Conservation (phyloP, 2,329 filamentous ascomycete genomes). For the Metarhizium album region DNA sequence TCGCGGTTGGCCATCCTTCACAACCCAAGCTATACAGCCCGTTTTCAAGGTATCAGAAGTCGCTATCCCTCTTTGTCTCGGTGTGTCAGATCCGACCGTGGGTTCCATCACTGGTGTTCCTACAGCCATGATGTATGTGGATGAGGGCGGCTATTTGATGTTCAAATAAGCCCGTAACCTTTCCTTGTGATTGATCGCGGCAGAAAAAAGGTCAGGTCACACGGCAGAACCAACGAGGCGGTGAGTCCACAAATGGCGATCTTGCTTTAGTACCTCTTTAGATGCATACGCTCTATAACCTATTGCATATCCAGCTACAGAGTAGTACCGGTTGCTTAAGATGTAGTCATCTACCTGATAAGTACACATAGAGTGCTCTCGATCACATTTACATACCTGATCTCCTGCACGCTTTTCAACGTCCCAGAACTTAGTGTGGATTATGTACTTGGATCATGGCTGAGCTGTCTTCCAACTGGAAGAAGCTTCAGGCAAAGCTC, state of each 20-base stretch:
- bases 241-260: not conserved
- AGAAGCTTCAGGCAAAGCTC: constrained; percentile 58
- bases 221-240: not conserved
- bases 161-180: no score
- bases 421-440: not conserved
- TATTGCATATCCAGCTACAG: no score
- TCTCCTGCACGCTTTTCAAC: not conserved
- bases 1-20: constrained; percentile 69
- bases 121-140: constrained; percentile 39
- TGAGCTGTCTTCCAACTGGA: constrained; percentile 63
- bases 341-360: no score
- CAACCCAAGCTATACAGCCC: constrained; percentile 51
- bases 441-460: constrained; percentile 18
- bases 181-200: not conserved
- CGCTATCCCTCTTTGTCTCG: constrained; percentile 64
- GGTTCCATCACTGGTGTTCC: constrained; percentile 39
- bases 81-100: constrained; percentile 45
- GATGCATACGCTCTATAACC: no score
- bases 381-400: not conserved
- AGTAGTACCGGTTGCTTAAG: no score
- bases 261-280: not conserved
- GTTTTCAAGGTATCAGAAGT: constrained; percentile 67
- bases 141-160: not conserved
- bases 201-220: not conserved
- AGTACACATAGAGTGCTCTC: no score